Evolutionary conservation across 352 stramenopile genomes (phyloP), one percentile per base, ranked within the genome.

Genomic region (Pythium volutum): DNA sequence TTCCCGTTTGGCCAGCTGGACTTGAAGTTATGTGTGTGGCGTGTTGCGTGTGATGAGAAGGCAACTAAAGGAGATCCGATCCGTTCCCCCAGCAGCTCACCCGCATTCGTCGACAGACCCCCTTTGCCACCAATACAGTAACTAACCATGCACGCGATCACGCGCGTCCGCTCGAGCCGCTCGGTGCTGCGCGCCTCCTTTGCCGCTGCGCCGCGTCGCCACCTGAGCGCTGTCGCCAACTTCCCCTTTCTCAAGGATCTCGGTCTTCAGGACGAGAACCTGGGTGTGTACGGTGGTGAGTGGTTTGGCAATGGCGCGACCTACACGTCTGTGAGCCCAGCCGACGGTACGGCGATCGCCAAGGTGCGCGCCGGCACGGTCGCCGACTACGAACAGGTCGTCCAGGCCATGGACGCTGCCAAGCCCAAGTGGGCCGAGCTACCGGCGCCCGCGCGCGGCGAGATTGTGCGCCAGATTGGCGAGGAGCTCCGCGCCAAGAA

Each of bases 401-500:
- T 97, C 49, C 66, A 64, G 11, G 80, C 79, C 59, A 97, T 96
- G 84, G 76, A 95, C 42, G 70, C 74, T 18, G 88, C 83, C 62
- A 97, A 97, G 70, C 70, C 72, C 8, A 64, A 88, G 55, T 97
- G 91, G 91, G 77, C 81, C 45, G 74, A 90, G 39, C 77, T 94
- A 6, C 91, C 91, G 1, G 91, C 89, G n/a, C 91, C 91, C 8
- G 69, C 66, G 36, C 88, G 91, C 27, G 91, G 91, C 54, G 91
- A 98, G 74, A 93, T 97, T 43, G 91, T 98, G 55, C 86, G 91
- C 39, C 88, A 97, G 75, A 96, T 98, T 59, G 90, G 89, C 59
- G 75, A 96, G 41, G 83, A 93, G 64, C 74, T 98, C 26, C 85
- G 90, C 48, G 82, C 73, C 52, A 97, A 98, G 70, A 88, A 91